Percentiles rank a stretch among this genome's conserved stretches.
phyloP scores from a whole-genome alignment of 2,329 filamentous ascomycete species.

The Biscogniauxia mediterranea region DNA sequence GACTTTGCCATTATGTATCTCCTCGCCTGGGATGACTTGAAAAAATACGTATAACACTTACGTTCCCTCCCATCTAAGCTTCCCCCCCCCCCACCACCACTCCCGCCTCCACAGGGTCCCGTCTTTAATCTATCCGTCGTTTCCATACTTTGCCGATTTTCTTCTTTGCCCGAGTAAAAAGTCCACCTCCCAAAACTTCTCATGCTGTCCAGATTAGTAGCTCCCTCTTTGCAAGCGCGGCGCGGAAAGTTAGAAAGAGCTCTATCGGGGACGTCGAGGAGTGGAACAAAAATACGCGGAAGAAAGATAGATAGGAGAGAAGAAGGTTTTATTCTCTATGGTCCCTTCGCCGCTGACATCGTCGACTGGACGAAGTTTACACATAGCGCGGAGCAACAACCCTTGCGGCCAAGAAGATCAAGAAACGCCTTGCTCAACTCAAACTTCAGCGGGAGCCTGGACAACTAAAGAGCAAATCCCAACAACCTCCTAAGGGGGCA shows the following conservation, averaged over 20 bases:
- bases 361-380: conserved; percentile 12
- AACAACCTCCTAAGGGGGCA: conserved; percentile 7
- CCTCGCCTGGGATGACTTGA: conserved; percentile 10
- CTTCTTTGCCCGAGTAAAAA: conserved; percentile 13
- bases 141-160: conserved; percentile 13
- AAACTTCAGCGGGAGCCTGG: conserved; percentile 9
- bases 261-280: conserved; percentile 6
- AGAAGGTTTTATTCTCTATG: conserved; percentile 14
- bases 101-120: conserved; percentile 12
- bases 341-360: conserved; percentile 21
- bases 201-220: conserved; percentile 23
- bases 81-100: conserved; percentile 1
- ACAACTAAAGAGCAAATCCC: conserved; percentile 9
- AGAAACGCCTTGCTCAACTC: conserved; percentile 10
- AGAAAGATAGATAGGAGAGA: conserved; percentile 8
- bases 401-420: conserved; percentile 12
- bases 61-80: background rate
- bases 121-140: conserved; percentile 1
- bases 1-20: conserved; percentile 8
- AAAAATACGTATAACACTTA: conserved; percentile 20
- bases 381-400: conserved; percentile 13
- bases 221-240: conserved; percentile 22
- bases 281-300: background rate
- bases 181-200: conserved; percentile 16
- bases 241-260: conserved; percentile 19